Percentiles rank a stretch among this genome's conserved stretches.
These are phyloP conservation scores for Venturia effusa DNA, from an alignment of 2,329 filamentous ascomycete species.

Conservation along the genomic window DNA sequence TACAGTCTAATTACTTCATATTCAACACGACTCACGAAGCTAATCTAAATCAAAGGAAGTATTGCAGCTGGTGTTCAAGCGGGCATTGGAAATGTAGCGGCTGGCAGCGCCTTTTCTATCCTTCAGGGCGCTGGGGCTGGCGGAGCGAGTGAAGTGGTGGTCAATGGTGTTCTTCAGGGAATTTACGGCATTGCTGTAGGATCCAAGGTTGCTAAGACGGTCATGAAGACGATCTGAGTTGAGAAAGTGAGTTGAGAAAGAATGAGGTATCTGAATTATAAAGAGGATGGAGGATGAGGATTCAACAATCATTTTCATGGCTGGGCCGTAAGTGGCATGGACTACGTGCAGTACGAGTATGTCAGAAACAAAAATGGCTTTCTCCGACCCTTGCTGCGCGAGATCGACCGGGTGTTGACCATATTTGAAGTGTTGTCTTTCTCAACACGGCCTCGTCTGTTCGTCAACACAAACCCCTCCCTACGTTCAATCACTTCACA, in stretches of 20 bases:
- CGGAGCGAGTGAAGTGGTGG: background rate
- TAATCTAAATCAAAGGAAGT: background rate
- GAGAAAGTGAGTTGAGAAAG: background rate
- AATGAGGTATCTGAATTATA: background rate
- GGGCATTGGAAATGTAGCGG: background rate
- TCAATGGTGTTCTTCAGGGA: background rate
- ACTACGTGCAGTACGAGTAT: too few species aligned
- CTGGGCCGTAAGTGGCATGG: too few species aligned
- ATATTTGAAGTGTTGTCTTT: too few species aligned
- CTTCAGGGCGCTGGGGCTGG: constrained; percentile 4
- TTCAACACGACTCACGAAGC: background rate
- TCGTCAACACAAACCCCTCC: too few species aligned
- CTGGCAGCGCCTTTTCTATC: background rate
- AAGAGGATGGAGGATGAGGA: background rate
- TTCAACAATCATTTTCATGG: background rate
- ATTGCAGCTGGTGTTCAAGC: background rate
- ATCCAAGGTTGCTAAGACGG: background rate
- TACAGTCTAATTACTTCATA: background rate
- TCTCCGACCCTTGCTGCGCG: too few species aligned
- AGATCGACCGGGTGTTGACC: too few species aligned
- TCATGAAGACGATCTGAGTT: background rate
- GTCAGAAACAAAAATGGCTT: too few species aligned
- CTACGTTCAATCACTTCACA: too few species aligned
- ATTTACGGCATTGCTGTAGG: background rate
- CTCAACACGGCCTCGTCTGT: too few species aligned